A percentile compares a stretch with the other conserved stretches of the same genome.
Conservation (phyloP, 169 alveolate genomes). For the Plasmodium relictum region DNA sequence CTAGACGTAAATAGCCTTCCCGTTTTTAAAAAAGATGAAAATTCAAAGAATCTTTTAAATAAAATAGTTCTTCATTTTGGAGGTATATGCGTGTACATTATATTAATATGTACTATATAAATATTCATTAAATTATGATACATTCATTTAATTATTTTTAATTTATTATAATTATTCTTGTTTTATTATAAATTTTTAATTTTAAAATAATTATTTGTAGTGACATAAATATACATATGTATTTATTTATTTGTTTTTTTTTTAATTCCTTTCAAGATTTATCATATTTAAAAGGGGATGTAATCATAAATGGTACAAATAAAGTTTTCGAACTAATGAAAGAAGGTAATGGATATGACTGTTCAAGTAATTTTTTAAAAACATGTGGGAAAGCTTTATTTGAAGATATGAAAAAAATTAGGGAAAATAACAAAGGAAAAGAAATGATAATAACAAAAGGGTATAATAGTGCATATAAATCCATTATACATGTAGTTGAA, state of each 20-base stretch:
- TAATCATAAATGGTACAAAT: conserved; percentile 73
- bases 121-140: background rate
- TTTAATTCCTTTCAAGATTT: conserved; percentile 21
- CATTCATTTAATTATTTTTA: background rate
- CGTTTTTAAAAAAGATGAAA: conserved; percentile 68
- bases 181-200: background rate
- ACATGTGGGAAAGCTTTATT: conserved; percentile 63
- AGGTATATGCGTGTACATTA: conserved; percentile 22
- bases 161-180: background rate
- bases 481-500: conserved; percentile 68
- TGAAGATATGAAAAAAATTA: conserved; percentile 34
- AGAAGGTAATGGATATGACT: conserved; percentile 78
- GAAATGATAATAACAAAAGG: conserved; percentile 71
- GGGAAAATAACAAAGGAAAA: conserved; percentile 58
- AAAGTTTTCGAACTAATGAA: conserved; percentile 47
- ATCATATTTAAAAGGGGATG: conserved; percentile 71
- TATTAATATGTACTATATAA: background rate
- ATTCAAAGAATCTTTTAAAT: conserved; percentile 37
- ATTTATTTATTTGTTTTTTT: background rate
- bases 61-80: conserved; percentile 77
- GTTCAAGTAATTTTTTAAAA: conserved; percentile 76
- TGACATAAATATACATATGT: background rate
- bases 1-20: conserved; percentile 62
- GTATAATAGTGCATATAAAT: conserved; percentile 62
- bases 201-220: background rate